Base-by-base conservation (phyloP, 768 basidiomycete genomes). In the Hygrophorus russula region DNA sequence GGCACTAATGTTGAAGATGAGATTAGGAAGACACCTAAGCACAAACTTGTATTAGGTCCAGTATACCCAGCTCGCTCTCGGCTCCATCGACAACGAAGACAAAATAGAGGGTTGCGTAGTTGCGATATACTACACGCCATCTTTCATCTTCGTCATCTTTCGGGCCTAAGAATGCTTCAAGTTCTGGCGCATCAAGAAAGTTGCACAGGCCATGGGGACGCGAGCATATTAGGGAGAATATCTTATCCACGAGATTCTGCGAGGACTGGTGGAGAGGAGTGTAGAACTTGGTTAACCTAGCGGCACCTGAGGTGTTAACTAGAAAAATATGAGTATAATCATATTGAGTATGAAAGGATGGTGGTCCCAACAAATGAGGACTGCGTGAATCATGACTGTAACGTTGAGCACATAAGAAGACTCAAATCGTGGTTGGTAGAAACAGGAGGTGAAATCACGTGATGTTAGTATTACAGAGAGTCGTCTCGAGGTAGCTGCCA, bases 1-100 rank as follows among this genome's bases (percentile, higher is more conserved):
- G 19, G 12, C 18, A 6, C 17, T n/a, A 33, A 36, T 33, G 15
- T 17, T 33, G 19, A 12, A n/a, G 12, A 5, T 12, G 31, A 30
- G 7, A 44, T 8, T 3, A 20, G 12, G n/a, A 18, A 41, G 18
- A 9, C 13, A 28, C 24, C 18, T 11, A 6, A 30, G 36, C 24
- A 55, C 78, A 46, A 54, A 92, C 93, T 73, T 99, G 96, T 39
- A 99, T 97, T 48, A 99, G 65, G 58, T 99, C 96, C 36, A 99
- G 65, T 50, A 98, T 84, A 3, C 94, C 96, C 17, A 99, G 72
- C 63, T 98, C 96, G 55, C 92, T 97, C 66, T 99, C 96, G 13
- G 89, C 86, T 19, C 81, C 80, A 56, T 98, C 94, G 4, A 98
- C 93, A 4, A 98, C 89, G 60, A 98, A 93, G 10, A 94, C 91